A percentile compares a stretch with the other conserved stretches of the same genome.
phyloP scores from a whole-genome alignment of 73 alveolate genomes.

The Tetrahymena malaccensis region DNA sequence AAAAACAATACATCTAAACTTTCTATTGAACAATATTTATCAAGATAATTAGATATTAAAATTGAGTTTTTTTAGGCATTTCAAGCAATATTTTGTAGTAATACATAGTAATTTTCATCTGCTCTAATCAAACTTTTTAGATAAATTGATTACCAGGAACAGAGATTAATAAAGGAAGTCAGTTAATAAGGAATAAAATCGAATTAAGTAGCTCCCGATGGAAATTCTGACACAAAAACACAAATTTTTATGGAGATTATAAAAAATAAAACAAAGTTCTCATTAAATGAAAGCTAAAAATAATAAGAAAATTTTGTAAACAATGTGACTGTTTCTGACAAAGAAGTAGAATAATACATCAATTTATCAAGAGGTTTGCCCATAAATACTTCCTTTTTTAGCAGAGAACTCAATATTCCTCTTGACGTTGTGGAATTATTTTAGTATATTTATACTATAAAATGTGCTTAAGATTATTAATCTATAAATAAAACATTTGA shows the following conservation, averaged over 20 bases:
- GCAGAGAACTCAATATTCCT: neutral
- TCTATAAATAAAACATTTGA: neutral
- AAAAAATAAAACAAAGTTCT: neutral
- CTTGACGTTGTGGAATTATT: neutral
- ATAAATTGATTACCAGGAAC: neutral
- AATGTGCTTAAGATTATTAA: neutral
- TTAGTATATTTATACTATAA: neutral
- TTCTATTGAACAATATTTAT: neutral
- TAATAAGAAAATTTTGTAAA: neutral
- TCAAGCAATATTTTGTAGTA: neutral
- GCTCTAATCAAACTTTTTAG: neutral
- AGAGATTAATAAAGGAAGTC: neutral
- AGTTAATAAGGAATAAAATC: neutral
- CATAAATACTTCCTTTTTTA: neutral
- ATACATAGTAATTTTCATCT: neutral
- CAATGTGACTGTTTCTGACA: neutral
- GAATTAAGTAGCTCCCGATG: neutral
- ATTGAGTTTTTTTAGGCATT: neutral
- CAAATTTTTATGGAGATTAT: neutral
- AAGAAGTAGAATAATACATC: neutral
- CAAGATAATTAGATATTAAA: neutral
- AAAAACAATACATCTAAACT: neutral
- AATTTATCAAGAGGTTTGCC: neutral
- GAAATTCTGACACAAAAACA: neutral
- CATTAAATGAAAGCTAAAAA: neutral